Evolutionary conservation across 2,329 filamentous ascomycete genomes (phyloP).

Genomic region (Fusarium secorum): DNA sequence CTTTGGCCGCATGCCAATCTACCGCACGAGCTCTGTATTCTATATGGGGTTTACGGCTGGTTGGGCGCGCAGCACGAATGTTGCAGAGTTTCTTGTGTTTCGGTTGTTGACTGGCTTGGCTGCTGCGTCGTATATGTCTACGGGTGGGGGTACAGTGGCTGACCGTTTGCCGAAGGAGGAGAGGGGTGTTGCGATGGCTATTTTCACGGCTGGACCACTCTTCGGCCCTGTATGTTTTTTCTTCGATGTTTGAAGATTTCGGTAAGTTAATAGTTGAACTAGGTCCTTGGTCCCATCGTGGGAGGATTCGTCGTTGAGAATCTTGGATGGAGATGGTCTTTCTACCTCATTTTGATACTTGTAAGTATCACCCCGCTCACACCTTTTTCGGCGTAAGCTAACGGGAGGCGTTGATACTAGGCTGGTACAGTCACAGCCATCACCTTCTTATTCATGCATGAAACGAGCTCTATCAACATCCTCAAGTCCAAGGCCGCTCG

Average conservation of each 20-base stretch:
- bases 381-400: neutral
- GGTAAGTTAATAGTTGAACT: accelerated
- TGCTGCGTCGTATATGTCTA: neutral
- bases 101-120: neutral
- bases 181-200: neutral
- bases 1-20: neutral
- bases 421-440: accelerated
- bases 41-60: neutral
- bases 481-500: neutral
- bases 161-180: neutral
- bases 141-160: neutral
- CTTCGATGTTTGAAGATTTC: accelerated
- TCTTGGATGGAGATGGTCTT: neutral
- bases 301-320: neutral
- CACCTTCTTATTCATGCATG: neutral
- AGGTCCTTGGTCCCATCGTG: neutral
- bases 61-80: accelerated
- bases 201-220: neutral
- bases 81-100: neutral
- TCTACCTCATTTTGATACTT: neutral
- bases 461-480: accelerated
- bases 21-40: neutral
- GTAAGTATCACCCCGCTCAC: neutral
- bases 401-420: neutral
- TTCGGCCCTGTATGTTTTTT: neutral